Evolutionary conservation across 805 yeast species (phyloP), one percentile per base, ranked within the genome.

Genomic region (Huiozyma naganishii): DNA sequence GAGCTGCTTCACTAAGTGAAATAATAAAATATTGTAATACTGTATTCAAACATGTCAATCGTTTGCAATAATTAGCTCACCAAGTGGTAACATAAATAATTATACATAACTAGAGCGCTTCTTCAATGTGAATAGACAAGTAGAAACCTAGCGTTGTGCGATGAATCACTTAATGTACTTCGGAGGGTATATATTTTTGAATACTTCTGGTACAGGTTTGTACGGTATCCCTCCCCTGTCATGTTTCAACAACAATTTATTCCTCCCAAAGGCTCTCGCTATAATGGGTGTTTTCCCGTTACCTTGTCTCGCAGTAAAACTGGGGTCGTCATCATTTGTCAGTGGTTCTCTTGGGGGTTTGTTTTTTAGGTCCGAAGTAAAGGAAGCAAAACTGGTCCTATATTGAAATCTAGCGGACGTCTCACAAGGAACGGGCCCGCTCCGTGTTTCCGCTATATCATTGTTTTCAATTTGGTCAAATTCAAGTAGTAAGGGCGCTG

Each of bases 161-260:
- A 17, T 17, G 23, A 17, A 29, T 6, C 29, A 32, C 34, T 32
- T 39, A 17, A 30, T 23, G 30, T 43, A 41, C 33, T 36, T 39
- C 6, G 33, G 32, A 10, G 49, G 64, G 47, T 60, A 59, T 28
- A 51, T 47, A 41, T 59, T 60, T 36, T 54, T 54, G 10, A 42
- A 41, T 2, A 62, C 59, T 36, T 54, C 61, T 5, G 66, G 66
- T 12, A 59, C 57, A 23, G 52, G 52, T 39, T 55, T 62, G 45
- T 61, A 62, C n/a, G 66, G 63, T 13, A 62, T 36, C 6, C 65
- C 64, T 23, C 65, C 66, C 48, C 66, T 54, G 41, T 62, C 66
- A 33, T 59, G 57, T 36, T 58, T 51, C 28, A 62, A 39, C 12
- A 62, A 41, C 17, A 61, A 41, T 29, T 52, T 48, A 42, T 62